Percentiles rank a stretch among this genome's conserved stretches.
Conservation (phyloP, 352 stramenopile genomes). For the Phytophthora agathidicida region DNA sequence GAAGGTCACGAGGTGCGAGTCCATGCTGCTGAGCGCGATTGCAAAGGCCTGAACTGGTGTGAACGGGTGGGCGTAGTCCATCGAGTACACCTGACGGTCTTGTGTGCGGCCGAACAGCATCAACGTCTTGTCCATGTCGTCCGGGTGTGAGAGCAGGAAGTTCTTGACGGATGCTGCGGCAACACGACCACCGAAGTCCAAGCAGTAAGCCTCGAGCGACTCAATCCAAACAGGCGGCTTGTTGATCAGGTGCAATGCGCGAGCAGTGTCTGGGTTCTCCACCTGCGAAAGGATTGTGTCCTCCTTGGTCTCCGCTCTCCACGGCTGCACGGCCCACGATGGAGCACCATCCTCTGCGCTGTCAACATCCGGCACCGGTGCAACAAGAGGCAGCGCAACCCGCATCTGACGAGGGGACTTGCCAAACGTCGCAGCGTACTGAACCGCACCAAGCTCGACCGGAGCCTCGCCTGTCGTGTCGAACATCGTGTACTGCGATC, state of each 20-base stretch:
- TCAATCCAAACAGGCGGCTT: slow-evolving; percentile 90
- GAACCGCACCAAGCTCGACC: slow-evolving; percentile 77
- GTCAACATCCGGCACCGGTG: slow-evolving; percentile 47
- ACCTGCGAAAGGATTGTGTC: slow-evolving; percentile 83
- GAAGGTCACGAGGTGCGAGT: slow-evolving; percentile 88
- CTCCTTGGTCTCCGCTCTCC: slow-evolving; percentile 63
- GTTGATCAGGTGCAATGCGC: slow-evolving; percentile 82
- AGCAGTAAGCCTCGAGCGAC: slow-evolving; percentile 84
- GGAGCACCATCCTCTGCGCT: slow-evolving; percentile 44
- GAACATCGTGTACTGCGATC: slow-evolving; percentile 88
- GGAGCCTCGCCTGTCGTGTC: slow-evolving; percentile 63
- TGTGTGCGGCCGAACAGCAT: slow-evolving; percentile 89
- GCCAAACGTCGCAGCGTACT: slow-evolving; percentile 86
- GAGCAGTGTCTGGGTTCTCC: slow-evolving; percentile 64
- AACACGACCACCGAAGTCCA: slow-evolving; percentile 83
- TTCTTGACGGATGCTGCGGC: slow-evolving; percentile 88
- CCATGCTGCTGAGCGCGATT: slow-evolving; percentile 89
- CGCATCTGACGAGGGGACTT: slow-evolving; percentile 89
- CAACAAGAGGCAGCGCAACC: slow-evolving; percentile 70
- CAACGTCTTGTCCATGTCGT: slow-evolving; percentile 88
- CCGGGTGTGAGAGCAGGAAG: slow-evolving; percentile 81
- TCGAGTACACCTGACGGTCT: slow-evolving; percentile 88
- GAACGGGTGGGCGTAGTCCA: slow-evolving; percentile 88
- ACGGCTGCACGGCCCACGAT: slow-evolving; percentile 66
- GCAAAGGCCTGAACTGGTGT: slow-evolving; percentile 87